These are phyloP conservation scores for Hypoxylon sp. DNA, from an alignment of 2,329 filamentous ascomycete genomes.

Conservation along the genomic window DNA sequence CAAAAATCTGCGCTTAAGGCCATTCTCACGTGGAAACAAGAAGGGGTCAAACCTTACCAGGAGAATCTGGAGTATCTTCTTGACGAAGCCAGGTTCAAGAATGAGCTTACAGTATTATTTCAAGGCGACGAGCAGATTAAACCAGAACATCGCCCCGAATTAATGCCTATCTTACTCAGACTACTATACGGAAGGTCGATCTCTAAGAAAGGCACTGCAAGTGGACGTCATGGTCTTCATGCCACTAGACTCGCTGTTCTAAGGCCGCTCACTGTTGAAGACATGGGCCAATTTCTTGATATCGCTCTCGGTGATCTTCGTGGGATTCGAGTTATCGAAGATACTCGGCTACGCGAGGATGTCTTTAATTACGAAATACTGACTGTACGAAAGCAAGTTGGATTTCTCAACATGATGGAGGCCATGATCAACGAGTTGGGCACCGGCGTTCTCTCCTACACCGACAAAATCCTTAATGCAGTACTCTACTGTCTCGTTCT, in stretches of 20 bases:
- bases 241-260: slow-evolving; percentile 85
- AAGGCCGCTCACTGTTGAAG: slow-evolving; percentile 79
- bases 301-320: slow-evolving; percentile 83
- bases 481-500: slow-evolving; percentile 85
- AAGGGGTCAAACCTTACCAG: slow-evolving; percentile 81
- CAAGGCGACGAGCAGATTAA: slow-evolving; percentile 81
- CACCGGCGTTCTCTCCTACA: slow-evolving; percentile 77
- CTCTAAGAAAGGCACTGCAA: slow-evolving; percentile 81
- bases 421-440: slow-evolving; percentile 89
- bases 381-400: slow-evolving; percentile 83
- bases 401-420: slow-evolving; percentile 92
- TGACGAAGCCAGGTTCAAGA: slow-evolving; percentile 91
- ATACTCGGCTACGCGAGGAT: slow-evolving; percentile 64
- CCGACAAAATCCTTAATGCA: slow-evolving; percentile 78
- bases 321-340: slow-evolving; percentile 70
- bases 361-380: slow-evolving; percentile 72
- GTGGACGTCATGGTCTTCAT: slow-evolving; percentile 84
- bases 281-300: slow-evolving; percentile 84
- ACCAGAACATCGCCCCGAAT: slow-evolving; percentile 76
- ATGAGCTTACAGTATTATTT: slow-evolving; percentile 92
- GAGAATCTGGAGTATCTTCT: slow-evolving; percentile 89
- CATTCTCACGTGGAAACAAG: slow-evolving; percentile 89
- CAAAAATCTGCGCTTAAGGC: slow-evolving; percentile 89
- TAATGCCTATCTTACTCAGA: slow-evolving; percentile 90
- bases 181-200: slow-evolving; percentile 92